Conservation (phyloP, 177 flowering plant species). For the Telopea speciosissima region DNA sequence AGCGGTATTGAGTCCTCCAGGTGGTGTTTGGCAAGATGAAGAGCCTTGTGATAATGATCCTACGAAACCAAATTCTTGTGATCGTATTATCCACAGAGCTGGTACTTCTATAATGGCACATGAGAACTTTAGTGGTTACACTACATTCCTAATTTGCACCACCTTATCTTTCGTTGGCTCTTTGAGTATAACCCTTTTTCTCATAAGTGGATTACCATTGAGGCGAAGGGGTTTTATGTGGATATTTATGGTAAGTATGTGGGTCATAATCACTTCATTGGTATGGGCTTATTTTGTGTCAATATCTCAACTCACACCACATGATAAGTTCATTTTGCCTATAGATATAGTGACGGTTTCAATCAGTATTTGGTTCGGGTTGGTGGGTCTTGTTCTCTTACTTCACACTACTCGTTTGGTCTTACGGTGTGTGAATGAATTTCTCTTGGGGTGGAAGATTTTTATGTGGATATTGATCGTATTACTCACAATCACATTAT, state of each 20-base stretch:
- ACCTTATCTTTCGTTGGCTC: slow-evolving; percentile 3
- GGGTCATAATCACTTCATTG: slow-evolving; percentile 12
- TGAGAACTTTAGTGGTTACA: not conserved
- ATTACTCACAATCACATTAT: no score
- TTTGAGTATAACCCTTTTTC: slow-evolving; percentile 6
- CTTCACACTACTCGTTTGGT: no score
- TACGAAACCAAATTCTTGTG: no score
- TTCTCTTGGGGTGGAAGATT: no score
- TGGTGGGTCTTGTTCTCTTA: no score
- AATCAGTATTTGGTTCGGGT: no score
- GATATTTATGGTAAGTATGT: slow-evolving; percentile 9
- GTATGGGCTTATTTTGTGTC: not conserved
- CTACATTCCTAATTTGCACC: not conserved
- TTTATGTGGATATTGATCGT: no score
- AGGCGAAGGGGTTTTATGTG: slow-evolving; percentile 9
- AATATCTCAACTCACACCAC: no score
- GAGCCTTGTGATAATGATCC: no score
- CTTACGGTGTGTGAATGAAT: no score
- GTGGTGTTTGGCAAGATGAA: slow-evolving; percentile 27
- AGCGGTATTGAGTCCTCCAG: slow-evolving; percentile 30
- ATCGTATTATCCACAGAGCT: not conserved
- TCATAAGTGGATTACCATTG: slow-evolving; percentile 11
- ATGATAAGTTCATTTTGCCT: no score
- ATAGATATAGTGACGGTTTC: no score
- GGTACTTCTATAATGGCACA: slow-evolving; percentile 1